Base-by-base conservation (phyloP, 192 early-diverging fungal species). In the Mortierella antarctica region DNA sequence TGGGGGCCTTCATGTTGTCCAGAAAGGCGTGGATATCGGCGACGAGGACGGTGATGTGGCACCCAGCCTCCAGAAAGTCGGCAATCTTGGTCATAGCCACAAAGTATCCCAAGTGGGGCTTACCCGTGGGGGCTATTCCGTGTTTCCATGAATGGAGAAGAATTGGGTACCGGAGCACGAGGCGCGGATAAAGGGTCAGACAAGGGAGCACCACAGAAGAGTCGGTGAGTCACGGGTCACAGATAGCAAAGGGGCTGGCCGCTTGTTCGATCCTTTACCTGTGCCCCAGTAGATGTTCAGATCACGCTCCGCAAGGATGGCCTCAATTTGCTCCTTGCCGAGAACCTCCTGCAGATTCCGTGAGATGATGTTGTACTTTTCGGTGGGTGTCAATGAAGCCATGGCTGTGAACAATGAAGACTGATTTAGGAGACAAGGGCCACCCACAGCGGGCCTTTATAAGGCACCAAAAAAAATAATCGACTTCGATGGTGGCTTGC, bases 21-120 rank as follows among this genome's bases (percentile, higher is more conserved):
- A 99, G 92, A 83, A 96, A 98, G 48, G 94, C 98, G 80, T 99
- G 98, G 51, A 99, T 91, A 83, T 99, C 95, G 39, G 98, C 98
- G 64, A 99, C 84, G 23, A 99, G 87, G 57, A 99, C 82, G 7
- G 89, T 97, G 44, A 96, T 92, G 92, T 95, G 81, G 56, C 65
- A 73, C 11, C 94, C 96, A 56, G 98, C 98, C 63, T 88, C 71
- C 61, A 99, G 87, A 73, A 96, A 97, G 83, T 99, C 98, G 9
- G 98, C 98, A 83, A 99, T 92, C 87, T 99, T 99, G 62, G 94
- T 86, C 93, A 99, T 96, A 9, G 98, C 88, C 17, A 98, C 95
- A 92, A 96, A 98, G 90, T 99, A 99, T 62, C 93, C 98, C 78
- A 99, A 89, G 81, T 99, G 98, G 41, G 96, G 96, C 76, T 90